Conservation (phyloP, 176 grass and related monocot species). For the Sorghum bicolor region DNA sequence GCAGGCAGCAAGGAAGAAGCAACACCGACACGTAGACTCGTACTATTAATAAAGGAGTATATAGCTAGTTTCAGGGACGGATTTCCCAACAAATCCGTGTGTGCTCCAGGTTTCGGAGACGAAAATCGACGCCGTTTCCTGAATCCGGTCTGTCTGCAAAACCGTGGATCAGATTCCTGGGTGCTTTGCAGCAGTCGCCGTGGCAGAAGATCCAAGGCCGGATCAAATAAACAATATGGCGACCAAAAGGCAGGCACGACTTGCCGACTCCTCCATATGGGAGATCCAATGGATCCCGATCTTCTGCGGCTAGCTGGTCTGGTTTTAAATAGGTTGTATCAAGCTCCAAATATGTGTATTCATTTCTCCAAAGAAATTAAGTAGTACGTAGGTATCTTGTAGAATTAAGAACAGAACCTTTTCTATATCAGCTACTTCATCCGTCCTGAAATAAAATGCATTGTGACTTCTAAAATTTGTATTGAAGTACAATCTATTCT, state of each 20-base stretch:
- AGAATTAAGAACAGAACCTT: neutral
- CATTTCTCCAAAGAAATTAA: neutral
- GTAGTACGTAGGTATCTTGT: neutral
- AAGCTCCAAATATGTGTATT: too few relatives aligned
- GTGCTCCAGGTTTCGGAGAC: conserved; percentile 32
- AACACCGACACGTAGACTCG: neutral
- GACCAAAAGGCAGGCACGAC: neutral
- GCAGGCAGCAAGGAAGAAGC: neutral
- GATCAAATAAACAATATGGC: neutral
- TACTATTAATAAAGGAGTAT: neutral
- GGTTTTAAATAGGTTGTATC: neutral
- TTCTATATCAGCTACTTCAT: too few relatives aligned
- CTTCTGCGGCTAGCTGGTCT: neutral
- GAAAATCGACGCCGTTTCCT: neutral
- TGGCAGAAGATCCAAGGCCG: conserved; percentile 13
- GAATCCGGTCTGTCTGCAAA: neutral
- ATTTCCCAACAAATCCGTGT: conserved; percentile 11
- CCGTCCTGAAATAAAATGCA: too few relatives aligned
- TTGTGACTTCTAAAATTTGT: too few relatives aligned
- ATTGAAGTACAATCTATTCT: too few relatives aligned
- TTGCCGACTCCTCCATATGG: neutral
- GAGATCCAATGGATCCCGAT: neutral
- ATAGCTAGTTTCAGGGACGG: neutral
- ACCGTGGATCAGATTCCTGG: conserved; percentile 21
- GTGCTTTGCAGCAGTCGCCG: neutral